Evolutionary conservation across 78 protist genomes (phyloP).

Genomic region (Cavenderia fasciculata): DNA sequence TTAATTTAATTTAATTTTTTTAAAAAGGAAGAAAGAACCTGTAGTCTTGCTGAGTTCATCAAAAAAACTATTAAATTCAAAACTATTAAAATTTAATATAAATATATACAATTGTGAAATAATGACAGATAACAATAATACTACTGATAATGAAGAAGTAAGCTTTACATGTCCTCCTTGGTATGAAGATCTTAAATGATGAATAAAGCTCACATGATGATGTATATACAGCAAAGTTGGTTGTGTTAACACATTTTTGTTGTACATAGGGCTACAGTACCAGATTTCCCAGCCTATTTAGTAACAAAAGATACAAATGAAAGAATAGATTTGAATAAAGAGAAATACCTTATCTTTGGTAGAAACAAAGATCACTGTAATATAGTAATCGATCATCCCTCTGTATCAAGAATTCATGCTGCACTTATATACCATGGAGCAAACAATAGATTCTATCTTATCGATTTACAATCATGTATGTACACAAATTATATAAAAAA

Average conservation of each 20-base stretch:
- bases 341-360: constrained; percentile 41
- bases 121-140: too few species aligned
- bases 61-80: too few species aligned
- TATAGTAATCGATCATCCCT: constrained; percentile 62
- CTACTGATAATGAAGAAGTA: too few species aligned
- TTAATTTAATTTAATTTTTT: too few species aligned
- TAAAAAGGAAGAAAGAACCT: too few species aligned
- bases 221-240: too few species aligned
- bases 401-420: constrained; percentile 78
- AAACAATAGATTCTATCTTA: constrained; percentile 66
- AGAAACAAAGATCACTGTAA: constrained; percentile 25
- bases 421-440: constrained; percentile 72
- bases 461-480: constrained; percentile 57
- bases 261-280: not conserved
- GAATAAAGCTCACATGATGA: too few species aligned
- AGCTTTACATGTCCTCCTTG: constrained; percentile 13
- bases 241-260: not conserved
- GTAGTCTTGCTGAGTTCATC: too few species aligned
- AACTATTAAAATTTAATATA: too few species aligned
- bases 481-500: not conserved
- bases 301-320: constrained; percentile 35
- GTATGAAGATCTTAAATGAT: too few species aligned
- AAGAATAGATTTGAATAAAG: constrained; percentile 11
- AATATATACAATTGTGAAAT: too few species aligned
- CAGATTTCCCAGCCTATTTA: constrained; percentile 18